These are phyloP conservation scores for Solanum bukasovii DNA, from an alignment of 257 asterid species.

Conservation along the genomic window DNA sequence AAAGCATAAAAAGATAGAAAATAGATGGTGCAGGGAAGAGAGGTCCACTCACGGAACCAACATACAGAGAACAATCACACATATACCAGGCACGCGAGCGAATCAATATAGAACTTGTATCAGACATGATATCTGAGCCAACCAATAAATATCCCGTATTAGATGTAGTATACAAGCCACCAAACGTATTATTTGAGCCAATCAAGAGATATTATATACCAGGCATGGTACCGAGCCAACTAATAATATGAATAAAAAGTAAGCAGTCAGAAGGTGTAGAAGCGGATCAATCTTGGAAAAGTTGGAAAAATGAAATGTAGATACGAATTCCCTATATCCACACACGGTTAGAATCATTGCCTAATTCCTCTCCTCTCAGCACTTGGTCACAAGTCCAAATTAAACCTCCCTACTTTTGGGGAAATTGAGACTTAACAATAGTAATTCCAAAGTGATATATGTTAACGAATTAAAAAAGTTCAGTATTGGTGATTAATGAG, in stretches of 20 bases:
- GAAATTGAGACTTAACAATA: not conserved
- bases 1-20: not conserved
- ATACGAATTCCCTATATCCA: not conserved
- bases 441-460: not conserved
- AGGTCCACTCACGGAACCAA: not conserved
- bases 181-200: not conserved
- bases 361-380: not conserved
- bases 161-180: too few relatives aligned
- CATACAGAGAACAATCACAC: not conserved
- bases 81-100: not conserved
- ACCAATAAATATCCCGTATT: too few relatives aligned
- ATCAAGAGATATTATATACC: too few relatives aligned
- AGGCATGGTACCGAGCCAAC: not conserved
- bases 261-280: not conserved
- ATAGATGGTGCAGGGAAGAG: not conserved
- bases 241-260: not conserved
- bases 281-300: not conserved
- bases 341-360: not conserved
- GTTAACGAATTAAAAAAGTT: not conserved
- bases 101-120: too few relatives aligned
- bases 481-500: not conserved
- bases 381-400: not conserved
- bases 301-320: not conserved
- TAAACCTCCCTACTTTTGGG: not conserved
- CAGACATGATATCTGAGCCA: fast-evolving